These are phyloP conservation scores for Odontarrhena argentea DNA, from an alignment of 345 rosid genomes.

Conservation along the genomic window DNA sequence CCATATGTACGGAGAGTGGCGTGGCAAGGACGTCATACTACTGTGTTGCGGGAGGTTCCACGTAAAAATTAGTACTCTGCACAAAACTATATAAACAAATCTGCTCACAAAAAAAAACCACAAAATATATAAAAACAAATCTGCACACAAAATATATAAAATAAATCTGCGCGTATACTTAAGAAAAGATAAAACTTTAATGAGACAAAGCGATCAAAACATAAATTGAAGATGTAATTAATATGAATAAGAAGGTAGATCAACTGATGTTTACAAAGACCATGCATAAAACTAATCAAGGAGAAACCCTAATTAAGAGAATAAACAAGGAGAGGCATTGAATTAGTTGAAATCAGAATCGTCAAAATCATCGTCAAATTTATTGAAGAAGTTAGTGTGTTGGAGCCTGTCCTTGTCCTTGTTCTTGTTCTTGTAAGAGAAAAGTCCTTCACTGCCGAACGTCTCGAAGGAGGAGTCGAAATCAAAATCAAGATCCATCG, in stretches of 20 bases:
- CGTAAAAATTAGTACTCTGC: constrained; percentile 15
- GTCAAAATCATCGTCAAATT: constrained; percentile 78
- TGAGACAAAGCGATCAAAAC: too few species aligned
- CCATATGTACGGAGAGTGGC: constrained; percentile 56
- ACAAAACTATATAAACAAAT: too few species aligned
- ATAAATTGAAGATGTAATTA: too few species aligned
- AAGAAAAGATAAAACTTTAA: too few species aligned
- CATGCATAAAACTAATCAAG: too few species aligned
- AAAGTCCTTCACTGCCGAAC: constrained; percentile 48
- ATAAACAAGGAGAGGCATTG: background rate
- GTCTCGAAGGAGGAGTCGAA: constrained; percentile 57
- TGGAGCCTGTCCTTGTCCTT: constrained; percentile 45
- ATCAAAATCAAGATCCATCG: constrained; percentile 65
- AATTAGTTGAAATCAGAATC: constrained; percentile 72
- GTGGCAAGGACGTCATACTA: constrained; percentile 61
- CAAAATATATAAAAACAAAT: too few species aligned
- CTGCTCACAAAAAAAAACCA: too few species aligned
- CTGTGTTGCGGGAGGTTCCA: constrained; percentile 58
- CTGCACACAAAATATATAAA: too few species aligned
- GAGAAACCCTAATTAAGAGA: background rate
- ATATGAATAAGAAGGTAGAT: too few species aligned
- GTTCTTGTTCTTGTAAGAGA: constrained; percentile 11
- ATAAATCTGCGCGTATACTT: too few species aligned
- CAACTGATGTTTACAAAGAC: too few species aligned
- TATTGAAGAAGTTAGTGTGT: constrained; percentile 72